Evolutionary conservation across 345 rosid genomes (phyloP).

Genomic region (Aquilaria yunnanensis): DNA sequence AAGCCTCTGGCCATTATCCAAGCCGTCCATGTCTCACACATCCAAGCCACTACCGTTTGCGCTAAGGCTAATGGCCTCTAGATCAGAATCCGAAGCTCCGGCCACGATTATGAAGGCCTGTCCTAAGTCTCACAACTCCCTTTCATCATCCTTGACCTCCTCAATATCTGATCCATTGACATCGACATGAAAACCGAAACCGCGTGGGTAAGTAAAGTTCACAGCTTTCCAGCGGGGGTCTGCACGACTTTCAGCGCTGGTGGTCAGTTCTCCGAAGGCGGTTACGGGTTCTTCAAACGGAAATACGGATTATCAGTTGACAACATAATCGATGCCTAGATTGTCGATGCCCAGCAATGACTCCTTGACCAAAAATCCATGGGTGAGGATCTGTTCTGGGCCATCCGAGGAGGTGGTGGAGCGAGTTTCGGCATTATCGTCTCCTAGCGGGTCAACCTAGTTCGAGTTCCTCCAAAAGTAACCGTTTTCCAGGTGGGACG

Average conservation of each 20-base stretch:
- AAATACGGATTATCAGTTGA: neutral
- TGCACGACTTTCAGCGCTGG: neutral
- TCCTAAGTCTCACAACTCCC: no score
- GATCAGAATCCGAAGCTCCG: no score
- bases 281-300: neutral
- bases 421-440: neutral
- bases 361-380: neutral
- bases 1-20: no score
- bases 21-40: no score
- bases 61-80: no score
- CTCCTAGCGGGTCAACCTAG: neutral
- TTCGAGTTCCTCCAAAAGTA: neutral
- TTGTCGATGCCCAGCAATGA: neutral
- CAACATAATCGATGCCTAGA: neutral
- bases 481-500: neutral
- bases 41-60: no score
- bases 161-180: no score
- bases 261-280: neutral
- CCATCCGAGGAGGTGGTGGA: neutral
- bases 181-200: no score
- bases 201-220: no score
- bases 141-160: no score
- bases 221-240: neutral
- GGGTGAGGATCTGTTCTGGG: constrained; percentile 2
- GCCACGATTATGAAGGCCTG: no score